Percentiles rank a stretch among this genome's conserved stretches.
Evolutionary conservation across 2,329 filamentous ascomycete genomes (phyloP).

Genomic region (Fusarium sarcochroum): DNA sequence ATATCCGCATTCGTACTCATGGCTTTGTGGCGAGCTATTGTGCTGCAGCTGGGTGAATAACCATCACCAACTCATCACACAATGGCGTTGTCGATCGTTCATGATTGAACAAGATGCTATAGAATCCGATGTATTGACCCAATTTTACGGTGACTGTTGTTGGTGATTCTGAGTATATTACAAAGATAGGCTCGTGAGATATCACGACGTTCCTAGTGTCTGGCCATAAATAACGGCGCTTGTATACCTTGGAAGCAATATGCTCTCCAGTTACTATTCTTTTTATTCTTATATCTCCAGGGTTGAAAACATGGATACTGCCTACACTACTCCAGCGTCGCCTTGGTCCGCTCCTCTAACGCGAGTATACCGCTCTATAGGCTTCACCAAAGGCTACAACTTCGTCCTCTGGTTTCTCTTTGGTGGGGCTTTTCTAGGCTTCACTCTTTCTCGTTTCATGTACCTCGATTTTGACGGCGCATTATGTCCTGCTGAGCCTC

Average conservation of each 20-base stretch:
- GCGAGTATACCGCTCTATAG: constrained; percentile 60
- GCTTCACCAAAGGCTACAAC: constrained; percentile 71
- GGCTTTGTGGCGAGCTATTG: constrained; percentile 27
- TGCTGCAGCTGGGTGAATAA: constrained; percentile 5
- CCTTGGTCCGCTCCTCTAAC: background rate
- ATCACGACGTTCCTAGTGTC: background rate
- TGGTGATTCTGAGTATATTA: background rate
- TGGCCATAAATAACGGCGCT: constrained; percentile 20
- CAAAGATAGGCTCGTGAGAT: background rate
- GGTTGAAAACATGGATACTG: constrained; percentile 1
- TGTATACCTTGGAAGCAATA: background rate
- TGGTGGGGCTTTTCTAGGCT: constrained; percentile 53
- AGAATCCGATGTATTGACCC: constrained; percentile 18
- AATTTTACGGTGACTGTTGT: background rate
- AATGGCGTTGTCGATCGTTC: constrained; percentile 16
- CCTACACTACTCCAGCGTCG: background rate
- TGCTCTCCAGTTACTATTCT: background rate
- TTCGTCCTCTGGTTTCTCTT: constrained; percentile 68
- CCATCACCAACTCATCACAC: constrained; percentile 22
- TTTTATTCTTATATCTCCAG: background rate
- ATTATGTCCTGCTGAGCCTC: constrained; percentile 49
- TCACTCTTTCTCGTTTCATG: constrained; percentile 41
- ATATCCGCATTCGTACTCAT: constrained; percentile 6
- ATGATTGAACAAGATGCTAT: constrained; percentile 12
- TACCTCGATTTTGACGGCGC: constrained; percentile 50